Evolutionary conservation across 2,329 filamentous ascomycete genomes (phyloP).

Genomic region (Botryotinia globosa): DNA sequence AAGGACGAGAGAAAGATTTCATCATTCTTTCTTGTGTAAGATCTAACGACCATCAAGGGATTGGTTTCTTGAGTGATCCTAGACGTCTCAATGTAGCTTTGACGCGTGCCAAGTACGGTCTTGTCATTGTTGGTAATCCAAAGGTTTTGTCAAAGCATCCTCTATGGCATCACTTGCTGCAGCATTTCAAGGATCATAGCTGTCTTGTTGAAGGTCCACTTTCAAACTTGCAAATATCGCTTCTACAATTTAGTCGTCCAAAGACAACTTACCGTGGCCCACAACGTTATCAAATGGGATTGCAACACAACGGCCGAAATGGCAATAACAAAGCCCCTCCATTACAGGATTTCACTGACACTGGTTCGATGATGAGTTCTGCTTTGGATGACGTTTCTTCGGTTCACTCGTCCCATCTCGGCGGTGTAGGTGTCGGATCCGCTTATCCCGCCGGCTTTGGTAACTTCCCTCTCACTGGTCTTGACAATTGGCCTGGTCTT

Average conservation of each 20-base stretch:
- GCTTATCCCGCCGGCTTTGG: conserved; percentile 96
- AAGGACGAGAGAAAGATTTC: conserved; percentile 98
- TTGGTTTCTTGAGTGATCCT: conserved; percentile 96
- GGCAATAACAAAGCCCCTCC: conserved; percentile 30
- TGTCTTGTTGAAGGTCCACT: conserved; percentile 94
- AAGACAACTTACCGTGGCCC: conserved; percentile 89
- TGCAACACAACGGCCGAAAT: conserved; percentile 44
- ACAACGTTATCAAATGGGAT: conserved; percentile 80
- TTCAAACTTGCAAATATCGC: conserved; percentile 90
- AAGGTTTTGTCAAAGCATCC: conserved; percentile 98
- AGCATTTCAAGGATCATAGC: conserved; percentile 96
- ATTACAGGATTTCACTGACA: conserved; percentile 52
- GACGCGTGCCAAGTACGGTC: conserved; percentile 92
- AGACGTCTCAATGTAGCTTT: conserved; percentile 95
- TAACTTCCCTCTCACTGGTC: conserved; percentile 61
- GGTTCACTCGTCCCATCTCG: conserved; percentile 86
- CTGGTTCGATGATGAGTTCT: conserved; percentile 87
- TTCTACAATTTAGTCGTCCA: conserved; percentile 91
- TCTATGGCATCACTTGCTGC: conserved; percentile 90
- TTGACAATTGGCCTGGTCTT: conserved; percentile 82
- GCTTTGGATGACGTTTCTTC: conserved; percentile 97
- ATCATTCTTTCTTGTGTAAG: conserved; percentile 97
- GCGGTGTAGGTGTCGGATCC: conserved; percentile 72
- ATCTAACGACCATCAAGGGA: conserved; percentile 98
- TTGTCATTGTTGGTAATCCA: conserved; percentile 95